A percentile compares a stretch with the other conserved stretches of the same genome.
phyloP scores from a whole-genome alignment of 257 asterid species.

The Petunia secreta region DNA sequence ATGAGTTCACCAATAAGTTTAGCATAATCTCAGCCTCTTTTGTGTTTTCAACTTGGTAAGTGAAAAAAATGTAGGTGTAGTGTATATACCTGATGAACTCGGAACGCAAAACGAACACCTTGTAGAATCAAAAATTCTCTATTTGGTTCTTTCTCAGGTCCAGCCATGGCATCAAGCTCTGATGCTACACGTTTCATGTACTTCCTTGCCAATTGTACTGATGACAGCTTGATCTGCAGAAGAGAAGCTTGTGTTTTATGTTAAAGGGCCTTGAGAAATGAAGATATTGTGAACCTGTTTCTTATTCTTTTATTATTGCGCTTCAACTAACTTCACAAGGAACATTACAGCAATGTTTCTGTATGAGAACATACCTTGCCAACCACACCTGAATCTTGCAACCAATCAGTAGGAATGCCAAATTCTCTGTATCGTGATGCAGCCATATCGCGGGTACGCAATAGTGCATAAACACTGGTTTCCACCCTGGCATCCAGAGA shows the following conservation, averaged over 20 bases:
- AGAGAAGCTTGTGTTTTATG: background rate
- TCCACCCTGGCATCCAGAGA: slow-evolving; percentile 64
- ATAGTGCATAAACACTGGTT: slow-evolving; percentile 75
- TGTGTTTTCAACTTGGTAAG: background rate
- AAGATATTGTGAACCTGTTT: background rate
- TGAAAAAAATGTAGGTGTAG: background rate
- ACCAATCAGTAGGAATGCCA: slow-evolving; percentile 92
- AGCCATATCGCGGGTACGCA: slow-evolving; percentile 95
- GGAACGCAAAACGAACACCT: slow-evolving; percentile 96
- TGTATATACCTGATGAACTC: slow-evolving; percentile 86
- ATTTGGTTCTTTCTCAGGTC: slow-evolving; percentile 89
- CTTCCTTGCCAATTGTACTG: slow-evolving; percentile 82
- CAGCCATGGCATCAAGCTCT: slow-evolving; percentile 82
- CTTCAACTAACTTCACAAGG: background rate
- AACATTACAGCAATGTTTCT: background rate
- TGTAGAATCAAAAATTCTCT: slow-evolving; percentile 87
- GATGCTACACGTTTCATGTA: slow-evolving; percentile 95
- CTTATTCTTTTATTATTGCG: background rate
- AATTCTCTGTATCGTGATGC: slow-evolving; percentile 85
- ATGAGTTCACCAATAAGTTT: too few species aligned
- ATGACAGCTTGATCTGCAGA: slow-evolving; percentile 90
- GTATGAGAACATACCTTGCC: slow-evolving; percentile 69
- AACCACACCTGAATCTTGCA: slow-evolving; percentile 85
- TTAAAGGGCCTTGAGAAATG: background rate
- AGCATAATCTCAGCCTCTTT: too few species aligned